phyloP scores from a whole-genome alignment of 768 basidiomycete genomes.

The Amanita molliuscula region DNA sequence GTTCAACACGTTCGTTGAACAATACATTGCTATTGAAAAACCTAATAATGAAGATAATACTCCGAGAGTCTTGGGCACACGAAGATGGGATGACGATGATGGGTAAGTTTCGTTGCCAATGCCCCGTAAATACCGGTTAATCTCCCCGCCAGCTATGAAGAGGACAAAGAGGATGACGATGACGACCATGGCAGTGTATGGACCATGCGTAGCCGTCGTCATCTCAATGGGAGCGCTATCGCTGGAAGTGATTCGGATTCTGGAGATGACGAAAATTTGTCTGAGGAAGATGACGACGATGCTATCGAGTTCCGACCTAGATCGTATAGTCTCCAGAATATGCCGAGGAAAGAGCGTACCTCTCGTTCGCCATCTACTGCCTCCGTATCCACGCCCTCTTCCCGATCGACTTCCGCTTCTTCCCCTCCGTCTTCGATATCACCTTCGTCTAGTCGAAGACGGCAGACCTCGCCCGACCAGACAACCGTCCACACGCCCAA shows the following conservation, averaged over 20 bases:
- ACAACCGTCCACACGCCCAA: neutral
- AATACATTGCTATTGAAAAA: slow-evolving; percentile 86
- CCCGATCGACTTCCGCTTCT: slow-evolving; percentile 10
- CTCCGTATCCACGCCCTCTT: slow-evolving; percentile 28
- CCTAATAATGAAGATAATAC: slow-evolving; percentile 33
- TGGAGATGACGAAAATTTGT: slow-evolving; percentile 9
- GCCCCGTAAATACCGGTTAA: neutral
- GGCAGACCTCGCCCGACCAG: slow-evolving; percentile 7
- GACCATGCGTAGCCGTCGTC: slow-evolving; percentile 9
- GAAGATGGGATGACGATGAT: slow-evolving; percentile 41
- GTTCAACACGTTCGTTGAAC: slow-evolving; percentile 97
- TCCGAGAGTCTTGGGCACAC: slow-evolving; percentile 5
- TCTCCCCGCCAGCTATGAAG: slow-evolving; percentile 42
- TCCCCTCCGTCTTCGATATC: slow-evolving; percentile 8
- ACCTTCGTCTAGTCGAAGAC: slow-evolving; percentile 4
- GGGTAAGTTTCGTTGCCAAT: slow-evolving; percentile 34
- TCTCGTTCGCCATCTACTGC: slow-evolving; percentile 35
- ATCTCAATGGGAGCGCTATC: slow-evolving; percentile 18
- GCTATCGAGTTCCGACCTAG: slow-evolving; percentile 53
- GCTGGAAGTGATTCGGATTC: slow-evolving; percentile 29
- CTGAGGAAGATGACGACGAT: slow-evolving; percentile 33
- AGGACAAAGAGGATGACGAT: slow-evolving; percentile 53
- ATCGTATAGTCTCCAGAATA: slow-evolving; percentile 13
- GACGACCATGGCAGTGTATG: slow-evolving; percentile 34
- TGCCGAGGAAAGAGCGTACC: slow-evolving; percentile 14